Base-by-base conservation (phyloP, 2,329 filamentous ascomycete genomes). In the Penicillium psychrosexuale region DNA sequence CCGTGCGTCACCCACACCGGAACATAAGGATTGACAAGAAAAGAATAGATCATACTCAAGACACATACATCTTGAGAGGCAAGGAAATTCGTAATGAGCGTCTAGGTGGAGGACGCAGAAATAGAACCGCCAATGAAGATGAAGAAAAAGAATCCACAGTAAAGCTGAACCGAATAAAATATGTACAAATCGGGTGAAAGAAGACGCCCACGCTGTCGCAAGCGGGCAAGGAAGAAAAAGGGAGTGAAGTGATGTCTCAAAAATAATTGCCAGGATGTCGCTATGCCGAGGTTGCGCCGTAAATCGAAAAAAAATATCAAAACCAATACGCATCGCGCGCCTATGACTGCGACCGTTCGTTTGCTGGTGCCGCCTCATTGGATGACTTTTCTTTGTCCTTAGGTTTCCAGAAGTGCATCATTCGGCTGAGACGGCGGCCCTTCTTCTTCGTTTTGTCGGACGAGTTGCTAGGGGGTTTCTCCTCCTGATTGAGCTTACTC, bases 351-450 rank as follows among this genome's bases (percentile, higher is more conserved):
- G 58, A 60, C 52, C 50, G 55, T 55, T 71, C 64, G 9, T 55
- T 47, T 53, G 65, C 47, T 36, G 58, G 55, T 48, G 59, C 38
- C 38, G 56, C 38, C 50, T 63, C 56, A 33, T 60, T 60, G 33
- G 57, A 53, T 38, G 61, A 31, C 61, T 69, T 72, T 42, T 74
- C 68, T 57, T 77, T 78, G 48, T 79, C 78, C 61, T 77, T 79
- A 24, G 69, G 65, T 63, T 75, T 76, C 78, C 78, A 80, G 60
- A 80, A 80, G 56, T 76, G 72, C 72, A 79, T 76, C 42, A 79
- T 63, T 50, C 76, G 76, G 61, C 75, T 79, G 34, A 80, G 72
- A 47, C 77, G 71, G 52, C 72, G 72, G 38, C 69, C 68, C 61
- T 77, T 79, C 65, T 74, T 78, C 60, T 73, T 78, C 17, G 66